Percentiles rank a stretch among this genome's conserved stretches.
These are phyloP conservation scores for Beauveria australis DNA, from an alignment of 2,329 filamentous ascomycete genomes.

Conservation along the genomic window DNA sequence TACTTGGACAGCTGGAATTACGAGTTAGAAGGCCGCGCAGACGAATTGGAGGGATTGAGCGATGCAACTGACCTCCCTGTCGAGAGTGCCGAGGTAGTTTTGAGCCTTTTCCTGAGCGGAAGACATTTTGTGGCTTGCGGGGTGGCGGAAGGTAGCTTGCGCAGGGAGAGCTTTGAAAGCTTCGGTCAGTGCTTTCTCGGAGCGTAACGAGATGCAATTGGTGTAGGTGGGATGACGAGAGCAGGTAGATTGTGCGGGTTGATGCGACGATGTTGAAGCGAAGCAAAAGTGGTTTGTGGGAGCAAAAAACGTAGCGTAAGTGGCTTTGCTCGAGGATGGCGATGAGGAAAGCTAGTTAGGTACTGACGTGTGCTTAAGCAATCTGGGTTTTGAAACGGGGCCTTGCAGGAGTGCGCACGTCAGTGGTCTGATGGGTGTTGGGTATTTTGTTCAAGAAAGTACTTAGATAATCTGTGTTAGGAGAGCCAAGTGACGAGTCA, in stretches of 20 bases:
- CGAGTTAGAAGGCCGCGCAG: not conserved
- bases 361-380: constrained; percentile 15
- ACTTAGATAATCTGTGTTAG: not conserved
- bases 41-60: not conserved
- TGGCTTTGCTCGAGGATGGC: constrained; percentile 23
- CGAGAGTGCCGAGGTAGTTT: constrained; percentile 69
- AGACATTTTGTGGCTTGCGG: constrained; percentile 48
- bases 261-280: constrained; percentile 8
- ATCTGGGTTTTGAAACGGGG: constrained; percentile 10
- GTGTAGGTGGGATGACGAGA: not conserved
- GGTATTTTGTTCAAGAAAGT: constrained; percentile 5
- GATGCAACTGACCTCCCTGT: constrained; percentile 61
- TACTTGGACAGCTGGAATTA: constrained; percentile 69
- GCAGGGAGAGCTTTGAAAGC: not conserved
- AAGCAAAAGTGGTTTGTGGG: constrained; percentile 7
- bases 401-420: constrained; percentile 2
- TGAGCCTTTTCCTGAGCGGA: constrained; percentile 68
- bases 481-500: not conserved
- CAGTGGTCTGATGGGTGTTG: not conserved
- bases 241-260: not conserved
- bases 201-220: not conserved
- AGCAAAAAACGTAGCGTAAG: constrained; percentile 22
- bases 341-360: constrained; percentile 13
- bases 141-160: constrained; percentile 9
- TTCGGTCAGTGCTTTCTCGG: not conserved